A percentile compares a stretch with the other conserved stretches of the same genome.
phyloP scores from a whole-genome alignment of 495 filamentous ascomycete species.

The Aspergillus biplanus region DNA sequence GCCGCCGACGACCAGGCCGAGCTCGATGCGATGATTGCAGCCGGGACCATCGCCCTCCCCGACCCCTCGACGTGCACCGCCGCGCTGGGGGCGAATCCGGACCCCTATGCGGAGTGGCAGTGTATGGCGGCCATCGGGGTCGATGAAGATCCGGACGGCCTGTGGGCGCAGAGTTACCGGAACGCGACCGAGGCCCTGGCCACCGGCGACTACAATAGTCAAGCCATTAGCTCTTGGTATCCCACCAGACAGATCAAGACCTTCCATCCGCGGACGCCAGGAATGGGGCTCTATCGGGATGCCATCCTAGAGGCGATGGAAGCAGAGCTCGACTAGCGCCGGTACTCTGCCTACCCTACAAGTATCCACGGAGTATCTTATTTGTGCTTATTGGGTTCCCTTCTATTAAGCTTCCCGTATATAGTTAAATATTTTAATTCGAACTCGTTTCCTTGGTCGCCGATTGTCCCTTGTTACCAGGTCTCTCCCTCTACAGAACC shows the following conservation, averaged over 20 bases:
- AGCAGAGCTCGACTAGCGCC: background rate
- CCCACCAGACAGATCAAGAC: constrained; percentile 8
- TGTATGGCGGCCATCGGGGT: background rate
- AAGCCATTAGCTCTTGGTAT: background rate
- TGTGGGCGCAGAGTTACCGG: background rate
- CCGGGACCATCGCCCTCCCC: constrained; percentile 3
- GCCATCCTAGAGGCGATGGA: constrained; percentile 7
- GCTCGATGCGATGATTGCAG: background rate
- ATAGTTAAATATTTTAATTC: too few relatives aligned
- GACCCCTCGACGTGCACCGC: constrained; percentile 7
- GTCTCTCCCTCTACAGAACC: too few relatives aligned
- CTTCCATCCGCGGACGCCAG: constrained; percentile 11
- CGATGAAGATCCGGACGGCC: constrained; percentile 9
- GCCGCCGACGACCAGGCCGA: constrained; percentile 3
- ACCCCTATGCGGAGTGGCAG: constrained; percentile 4
- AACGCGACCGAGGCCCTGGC: background rate
- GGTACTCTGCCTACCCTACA: too few relatives aligned
- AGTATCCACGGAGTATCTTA: too few relatives aligned
- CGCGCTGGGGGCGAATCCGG: constrained; percentile 8
- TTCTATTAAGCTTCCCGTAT: too few relatives aligned
- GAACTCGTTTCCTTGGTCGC: too few relatives aligned
- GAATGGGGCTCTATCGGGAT: constrained; percentile 9
- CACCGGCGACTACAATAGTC: constrained; percentile 1
- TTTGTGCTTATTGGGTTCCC: too few relatives aligned
- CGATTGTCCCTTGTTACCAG: too few relatives aligned